Evolutionary conservation across 1,284 basidiomycete species (phyloP), one percentile per base, ranked within the genome.

Genomic region (Caloboletus inedulis): DNA sequence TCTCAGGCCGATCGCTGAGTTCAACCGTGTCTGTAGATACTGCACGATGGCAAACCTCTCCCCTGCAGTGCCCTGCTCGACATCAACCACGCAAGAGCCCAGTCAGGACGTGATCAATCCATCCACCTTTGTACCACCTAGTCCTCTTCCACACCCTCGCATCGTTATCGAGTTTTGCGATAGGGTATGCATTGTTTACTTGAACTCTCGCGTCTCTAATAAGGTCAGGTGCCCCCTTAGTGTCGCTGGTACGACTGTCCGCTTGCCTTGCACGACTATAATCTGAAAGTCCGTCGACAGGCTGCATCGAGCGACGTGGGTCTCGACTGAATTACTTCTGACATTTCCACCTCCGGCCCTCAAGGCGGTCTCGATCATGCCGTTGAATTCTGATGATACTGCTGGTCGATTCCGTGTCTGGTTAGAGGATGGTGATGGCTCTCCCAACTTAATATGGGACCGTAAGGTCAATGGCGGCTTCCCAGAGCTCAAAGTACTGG

Each of bases 341-440:
- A 95, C 93, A 1, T 96, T 96, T 69, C 87, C 91, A 3, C 80
- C 88, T 18, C 89, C 91, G 0, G 65, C 72, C 1, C 69, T 96
- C 40, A 76, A 74, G 34, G 75, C 80, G 33, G 82, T 94, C 48
- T 80, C 84, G 8, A 74, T 95, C 51, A 69, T 90, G 27, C 93
- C 94, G 14, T 75, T 85, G 49, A 90, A 85, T 62, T 67, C 83
- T 16, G 87, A 90, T 16, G 91, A 94, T 59, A 90, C 92, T 7
- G 87, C 84, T 33, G 93, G 93, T 21, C 78, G 91, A 25, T 97
- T 96, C 69, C 81, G 93, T 25, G 84, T 95, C 16, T 96, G 93
- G 93, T 70, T 95, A 27, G 79, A 79, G 34, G 67, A 66, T 21
- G 72, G 70, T 18, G 67, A 69, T 4, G 68, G 71, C 13, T 39